phyloP scores from a whole-genome alignment of 768 basidiomycete species.

The Auriculariales sp. region DNA sequence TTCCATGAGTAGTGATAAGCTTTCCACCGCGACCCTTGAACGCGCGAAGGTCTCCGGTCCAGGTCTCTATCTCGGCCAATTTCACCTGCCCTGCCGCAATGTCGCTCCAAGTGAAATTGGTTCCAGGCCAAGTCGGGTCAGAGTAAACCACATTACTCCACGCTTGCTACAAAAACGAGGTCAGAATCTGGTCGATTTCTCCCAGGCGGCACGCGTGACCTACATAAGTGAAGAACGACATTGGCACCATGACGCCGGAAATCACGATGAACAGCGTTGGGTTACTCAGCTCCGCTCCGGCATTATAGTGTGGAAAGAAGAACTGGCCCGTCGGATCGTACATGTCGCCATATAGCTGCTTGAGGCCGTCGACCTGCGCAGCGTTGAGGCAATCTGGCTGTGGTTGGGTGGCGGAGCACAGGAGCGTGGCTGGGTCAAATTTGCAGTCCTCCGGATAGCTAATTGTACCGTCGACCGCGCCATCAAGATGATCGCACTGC shows the following conservation, averaged over 20 bases:
- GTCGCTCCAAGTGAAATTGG: not conserved
- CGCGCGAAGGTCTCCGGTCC: conserved; percentile 8
- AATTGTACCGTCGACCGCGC: conserved; percentile 17
- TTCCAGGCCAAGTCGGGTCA: not conserved
- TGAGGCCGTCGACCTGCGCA: conserved; percentile 14
- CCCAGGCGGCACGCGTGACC: too few species aligned
- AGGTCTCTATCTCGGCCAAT: too few species aligned
- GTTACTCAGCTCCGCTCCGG: conserved; percentile 14
- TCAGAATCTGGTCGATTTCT: too few species aligned
- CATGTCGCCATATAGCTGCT: conserved; percentile 14
- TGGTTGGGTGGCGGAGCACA: conserved; percentile 10
- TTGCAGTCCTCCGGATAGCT: conserved; percentile 14
- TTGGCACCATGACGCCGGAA: not conserved
- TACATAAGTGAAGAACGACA: not conserved
- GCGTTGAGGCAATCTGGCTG: conserved; percentile 12
- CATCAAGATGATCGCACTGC: conserved; percentile 19
- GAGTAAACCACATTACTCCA: not conserved
- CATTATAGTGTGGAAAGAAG: conserved; percentile 15
- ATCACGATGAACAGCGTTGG: not conserved
- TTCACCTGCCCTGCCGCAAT: too few species aligned
- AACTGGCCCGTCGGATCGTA: conserved; percentile 14
- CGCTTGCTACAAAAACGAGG: not conserved
- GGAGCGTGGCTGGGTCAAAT: conserved; percentile 17
- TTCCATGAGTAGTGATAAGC: conserved; percentile 14
- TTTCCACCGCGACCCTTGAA: conserved; percentile 15